A percentile compares a stretch with the other conserved stretches of the same genome.
These are phyloP conservation scores for Trifolium repens DNA, from an alignment of 306 rosid species.

Conservation along the genomic window DNA sequence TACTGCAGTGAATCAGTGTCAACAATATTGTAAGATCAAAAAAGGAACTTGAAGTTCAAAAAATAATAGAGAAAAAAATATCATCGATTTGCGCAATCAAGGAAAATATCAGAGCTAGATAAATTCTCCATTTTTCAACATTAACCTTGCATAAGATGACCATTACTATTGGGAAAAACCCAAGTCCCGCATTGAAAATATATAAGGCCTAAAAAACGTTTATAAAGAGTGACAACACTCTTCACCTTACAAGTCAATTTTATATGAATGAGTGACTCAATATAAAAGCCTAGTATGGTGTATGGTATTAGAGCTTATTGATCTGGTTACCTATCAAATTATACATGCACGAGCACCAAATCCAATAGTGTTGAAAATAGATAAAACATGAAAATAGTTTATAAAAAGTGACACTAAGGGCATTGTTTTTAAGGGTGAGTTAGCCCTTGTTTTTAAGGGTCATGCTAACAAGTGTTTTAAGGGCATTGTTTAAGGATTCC, in stretches of 20 bases:
- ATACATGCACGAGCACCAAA: neutral
- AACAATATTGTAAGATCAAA: conserved; percentile 4
- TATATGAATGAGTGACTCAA: no score
- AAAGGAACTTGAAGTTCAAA: conserved; percentile 3
- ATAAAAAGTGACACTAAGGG: neutral
- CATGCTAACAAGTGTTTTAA: no score
- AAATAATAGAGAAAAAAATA: neutral
- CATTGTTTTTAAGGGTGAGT: neutral
- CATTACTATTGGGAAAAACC: neutral
- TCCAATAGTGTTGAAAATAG: neutral
- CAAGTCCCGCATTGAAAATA: neutral
- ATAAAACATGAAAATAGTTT: neutral
- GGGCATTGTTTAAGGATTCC: no score
- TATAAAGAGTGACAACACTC: neutral
- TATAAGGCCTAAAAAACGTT: neutral
- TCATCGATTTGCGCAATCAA: neutral
- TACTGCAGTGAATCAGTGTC: neutral
- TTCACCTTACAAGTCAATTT: no score
- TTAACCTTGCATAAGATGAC: conserved; percentile 16
- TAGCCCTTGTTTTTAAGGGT: neutral
- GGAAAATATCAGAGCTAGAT: conserved; percentile 2
- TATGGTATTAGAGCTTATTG: neutral
- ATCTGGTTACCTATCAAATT: neutral
- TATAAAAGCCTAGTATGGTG: neutral
- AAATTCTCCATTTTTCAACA: conserved; percentile 21